Base-by-base conservation (phyloP, 331 rosid genomes). In the Malus hybrid region DNA sequence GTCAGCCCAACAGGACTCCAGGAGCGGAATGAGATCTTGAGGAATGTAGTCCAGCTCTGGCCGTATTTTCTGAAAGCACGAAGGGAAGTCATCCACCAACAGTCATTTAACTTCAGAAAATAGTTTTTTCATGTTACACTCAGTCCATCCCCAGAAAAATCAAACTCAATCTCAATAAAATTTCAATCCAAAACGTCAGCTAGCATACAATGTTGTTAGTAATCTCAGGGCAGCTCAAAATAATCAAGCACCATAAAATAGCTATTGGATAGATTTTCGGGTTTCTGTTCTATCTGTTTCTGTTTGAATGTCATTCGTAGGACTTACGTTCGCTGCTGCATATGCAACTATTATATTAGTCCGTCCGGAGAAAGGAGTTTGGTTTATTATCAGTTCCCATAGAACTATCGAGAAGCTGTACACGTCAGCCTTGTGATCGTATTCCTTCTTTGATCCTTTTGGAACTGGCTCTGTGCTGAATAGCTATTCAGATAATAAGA, bases 381-480 rank as follows among this genome's bases (percentile, higher is more conserved):
- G 73, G 74, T 87, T 91, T 39, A 80, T 81, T 27, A 89, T 74
- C 73, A 91, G 46, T 13, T 83, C 76, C 97, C 94, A 89, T 4
- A 89, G 76, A 75, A 84, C 84, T 24, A 89, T 72, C 31, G 89
- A 83, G 71, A 88, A 91, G 83, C 90, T 91, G 78, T 83, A 86
- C 4, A 91, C 87, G 32, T 89, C 97, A 9, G 79, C 93, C 73
- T 87, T 91, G 65, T 84, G 92, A 66, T 89, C 86, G 70, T 89
- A 91, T 66, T 52, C 42, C 48, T 76, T 85, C 80, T 76, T 89
- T 59, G 68, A 70, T 69, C 88, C 92, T 27, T 36, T 78, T 20
- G 78, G 86, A 71, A 79, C 75, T 55, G 96, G 88, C 31, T 86
- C 85, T 18, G 46, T 70, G 85, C 85, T 80, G 64, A 88, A 85